phyloP scores from a whole-genome alignment of 2,329 filamentous ascomycete species.

The Corinectria fuckeliana region DNA sequence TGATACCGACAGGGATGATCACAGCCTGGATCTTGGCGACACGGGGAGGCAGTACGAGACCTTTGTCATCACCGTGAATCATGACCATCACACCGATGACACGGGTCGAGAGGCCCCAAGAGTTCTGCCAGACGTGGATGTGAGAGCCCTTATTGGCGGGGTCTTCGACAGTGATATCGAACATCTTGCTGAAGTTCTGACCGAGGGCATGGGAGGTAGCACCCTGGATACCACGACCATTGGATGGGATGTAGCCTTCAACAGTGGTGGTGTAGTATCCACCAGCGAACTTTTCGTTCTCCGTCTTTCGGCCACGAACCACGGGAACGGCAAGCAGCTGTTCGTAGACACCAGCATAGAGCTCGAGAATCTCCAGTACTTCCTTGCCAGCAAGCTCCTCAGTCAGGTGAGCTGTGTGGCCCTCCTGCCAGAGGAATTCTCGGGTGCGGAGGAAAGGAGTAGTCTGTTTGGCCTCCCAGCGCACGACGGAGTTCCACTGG shows the following conservation, averaged over 20 bases:
- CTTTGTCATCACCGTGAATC: conserved; percentile 96
- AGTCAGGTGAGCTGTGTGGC: conserved; percentile 87
- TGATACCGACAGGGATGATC: conserved; percentile 92
- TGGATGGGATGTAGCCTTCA: conserved; percentile 95
- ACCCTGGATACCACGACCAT: conserved; percentile 95
- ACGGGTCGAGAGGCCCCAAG: conserved; percentile 96
- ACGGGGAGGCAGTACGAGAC: conserved; percentile 89
- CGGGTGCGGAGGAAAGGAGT: conserved; percentile 88
- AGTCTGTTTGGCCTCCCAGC: conserved; percentile 97
- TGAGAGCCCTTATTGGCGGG: conserved; percentile 80
- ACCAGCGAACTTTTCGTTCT: conserved; percentile 97
- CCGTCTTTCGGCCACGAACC: conserved; percentile 91
- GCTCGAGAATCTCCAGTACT: conserved; percentile 90
- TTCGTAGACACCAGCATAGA: conserved; percentile 92
- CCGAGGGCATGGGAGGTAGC: conserved; percentile 93
- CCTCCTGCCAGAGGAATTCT: conserved; percentile 98
- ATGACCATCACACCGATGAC: conserved; percentile 99
- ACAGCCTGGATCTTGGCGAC: conserved; percentile 87
- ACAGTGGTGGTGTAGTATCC: conserved; percentile 96
- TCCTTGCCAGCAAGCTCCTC: conserved; percentile 82
- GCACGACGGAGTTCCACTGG: conserved; percentile 93
- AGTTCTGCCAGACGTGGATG: conserved; percentile 96
- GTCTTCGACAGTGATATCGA: conserved; percentile 96
- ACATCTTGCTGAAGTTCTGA: conserved; percentile 99
- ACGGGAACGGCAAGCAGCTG: conserved; percentile 93